Conservation (phyloP, 805 yeast species). For the Cyberlindnera japonica region DNA sequence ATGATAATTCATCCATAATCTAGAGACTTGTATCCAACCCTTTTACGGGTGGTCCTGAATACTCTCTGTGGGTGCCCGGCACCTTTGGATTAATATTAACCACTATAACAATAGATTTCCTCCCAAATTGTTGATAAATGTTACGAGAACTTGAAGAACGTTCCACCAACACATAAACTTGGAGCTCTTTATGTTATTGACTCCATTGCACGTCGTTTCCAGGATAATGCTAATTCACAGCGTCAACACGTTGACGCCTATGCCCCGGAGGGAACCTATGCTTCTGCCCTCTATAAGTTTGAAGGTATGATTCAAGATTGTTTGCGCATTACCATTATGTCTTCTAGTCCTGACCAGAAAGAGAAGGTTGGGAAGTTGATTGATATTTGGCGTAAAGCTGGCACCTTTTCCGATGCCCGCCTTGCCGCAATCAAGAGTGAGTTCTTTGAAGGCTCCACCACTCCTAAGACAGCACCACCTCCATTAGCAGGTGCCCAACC, state of each 20-base stretch:
- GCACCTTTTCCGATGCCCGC: slow-evolving; percentile 61
- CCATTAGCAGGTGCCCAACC: slow-evolving; percentile 22
- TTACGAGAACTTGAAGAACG: slow-evolving; percentile 63
- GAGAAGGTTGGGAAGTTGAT: slow-evolving; percentile 80
- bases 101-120: slow-evolving; percentile 31
- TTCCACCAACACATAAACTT: slow-evolving; percentile 78
- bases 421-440: slow-evolving; percentile 54
- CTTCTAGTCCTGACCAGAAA: slow-evolving; percentile 51
- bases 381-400: slow-evolving; percentile 89
- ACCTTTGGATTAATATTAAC: slow-evolving; percentile 11
- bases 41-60: background rate
- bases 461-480: slow-evolving; percentile 55
- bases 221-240: slow-evolving; percentile 64
- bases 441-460: slow-evolving; percentile 52
- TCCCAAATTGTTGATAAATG: slow-evolving; percentile 54
- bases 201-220: slow-evolving; percentile 82
- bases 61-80: background rate
- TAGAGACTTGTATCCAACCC: background rate
- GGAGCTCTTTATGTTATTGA: slow-evolving; percentile 91
- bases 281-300: slow-evolving; percentile 66
- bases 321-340: slow-evolving; percentile 58
- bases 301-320: slow-evolving; percentile 61
- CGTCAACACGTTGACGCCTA: slow-evolving; percentile 43
- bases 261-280: slow-evolving; percentile 68
- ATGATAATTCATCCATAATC: no score